These are phyloP conservation scores for Turnera subulata DNA, from an alignment of 345 rosid genomes.

Conservation along the genomic window DNA sequence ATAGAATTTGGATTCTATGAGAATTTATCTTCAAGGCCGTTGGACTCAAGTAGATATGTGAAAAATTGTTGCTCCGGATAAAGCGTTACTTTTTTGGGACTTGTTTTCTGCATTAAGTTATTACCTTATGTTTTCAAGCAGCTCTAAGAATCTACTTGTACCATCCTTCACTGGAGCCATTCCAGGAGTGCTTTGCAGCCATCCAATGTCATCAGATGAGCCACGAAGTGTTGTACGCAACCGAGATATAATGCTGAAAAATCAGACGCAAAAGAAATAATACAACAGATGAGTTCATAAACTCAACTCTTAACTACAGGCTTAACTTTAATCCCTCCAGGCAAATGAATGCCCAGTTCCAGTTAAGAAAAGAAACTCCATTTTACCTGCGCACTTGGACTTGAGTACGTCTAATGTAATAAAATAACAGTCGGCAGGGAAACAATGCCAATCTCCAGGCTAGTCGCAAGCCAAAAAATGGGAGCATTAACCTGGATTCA, in stretches of 20 bases:
- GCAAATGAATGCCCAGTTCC: not conserved
- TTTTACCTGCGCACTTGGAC: constrained; percentile 43
- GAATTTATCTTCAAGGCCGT: too few species aligned
- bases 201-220: constrained; percentile 69
- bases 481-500: constrained; percentile 48
- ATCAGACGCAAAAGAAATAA: constrained; percentile 1
- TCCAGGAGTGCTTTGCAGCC: constrained; percentile 56
- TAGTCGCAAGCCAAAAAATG: constrained; percentile 45
- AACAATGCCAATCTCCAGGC: constrained; percentile 37
- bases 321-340: not conserved
- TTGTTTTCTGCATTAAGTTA: too few species aligned
- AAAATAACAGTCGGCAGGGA: constrained; percentile 37
- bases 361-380: constrained; percentile 8
- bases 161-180: constrained; percentile 60
- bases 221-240: constrained; percentile 49
- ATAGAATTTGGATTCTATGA: too few species aligned
- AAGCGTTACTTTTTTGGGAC: too few species aligned
- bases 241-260: constrained; percentile 50
- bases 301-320: not conserved
- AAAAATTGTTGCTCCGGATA: too few species aligned
- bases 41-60: too few species aligned
- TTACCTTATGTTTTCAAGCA: constrained; percentile 52
- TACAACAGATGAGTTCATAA: not conserved
- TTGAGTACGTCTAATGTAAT: constrained; percentile 37
- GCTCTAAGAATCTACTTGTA: constrained; percentile 51